A percentile compares a stretch with the other conserved stretches of the same genome.
phyloP scores from a whole-genome alignment of 768 basidiomycete species.

The Pleurotus platypus region DNA sequence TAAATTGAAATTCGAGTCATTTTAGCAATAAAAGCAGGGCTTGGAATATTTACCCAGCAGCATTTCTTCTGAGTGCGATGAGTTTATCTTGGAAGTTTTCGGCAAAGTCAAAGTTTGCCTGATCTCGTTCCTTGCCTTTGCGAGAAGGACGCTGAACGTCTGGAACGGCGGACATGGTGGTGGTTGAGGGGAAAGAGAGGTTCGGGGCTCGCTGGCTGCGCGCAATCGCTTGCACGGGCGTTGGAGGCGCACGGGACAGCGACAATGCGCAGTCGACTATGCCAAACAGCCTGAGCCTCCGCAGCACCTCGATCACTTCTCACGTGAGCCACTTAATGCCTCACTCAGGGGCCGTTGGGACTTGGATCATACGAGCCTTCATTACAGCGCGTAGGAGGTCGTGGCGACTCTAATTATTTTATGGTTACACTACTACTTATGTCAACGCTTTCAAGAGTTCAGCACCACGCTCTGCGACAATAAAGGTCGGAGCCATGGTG shows the following conservation, averaged over 20 bases:
- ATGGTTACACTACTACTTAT: too few relatives aligned
- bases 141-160: constrained; percentile 24
- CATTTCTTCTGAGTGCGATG: constrained; percentile 60
- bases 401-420: too few relatives aligned
- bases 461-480: too few relatives aligned
- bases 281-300: not conserved
- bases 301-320: not conserved
- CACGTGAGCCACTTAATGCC: not conserved
- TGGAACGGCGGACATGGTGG: constrained; percentile 24
- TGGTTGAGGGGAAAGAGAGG: constrained; percentile 2
- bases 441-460: too few relatives aligned
- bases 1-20: constrained; percentile 20
- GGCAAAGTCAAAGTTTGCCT: constrained; percentile 15
- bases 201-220: constrained; percentile 1
- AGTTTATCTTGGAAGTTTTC: constrained; percentile 53
- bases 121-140: constrained; percentile 41
- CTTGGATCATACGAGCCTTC: too few relatives aligned
- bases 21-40: not conserved
- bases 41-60: constrained; percentile 48
- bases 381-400: too few relatives aligned
- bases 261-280: constrained; percentile 3
- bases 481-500: too few relatives aligned
- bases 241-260: constrained; percentile 4
- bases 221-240: not conserved
- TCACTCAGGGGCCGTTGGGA: not conserved